Base-by-base conservation (phyloP, 2,329 filamentous ascomycete genomes). In the Fusarium keratoplasticum region DNA sequence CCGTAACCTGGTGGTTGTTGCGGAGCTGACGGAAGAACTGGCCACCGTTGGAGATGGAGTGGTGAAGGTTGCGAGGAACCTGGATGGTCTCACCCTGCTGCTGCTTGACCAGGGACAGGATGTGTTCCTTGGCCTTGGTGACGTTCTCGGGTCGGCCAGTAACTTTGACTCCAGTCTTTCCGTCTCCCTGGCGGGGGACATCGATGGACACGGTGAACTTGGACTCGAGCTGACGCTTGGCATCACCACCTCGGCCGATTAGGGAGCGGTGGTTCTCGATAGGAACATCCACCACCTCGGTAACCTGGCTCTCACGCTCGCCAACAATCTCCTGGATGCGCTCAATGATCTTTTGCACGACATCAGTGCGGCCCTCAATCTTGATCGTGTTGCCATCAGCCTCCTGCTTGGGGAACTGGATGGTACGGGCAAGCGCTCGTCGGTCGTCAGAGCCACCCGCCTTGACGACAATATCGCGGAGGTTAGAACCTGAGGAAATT, bases 331-430 rank as follows among this genome's bases (percentile, higher is more conserved):
- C 89, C 80, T 96, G 86, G 77, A 99, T 97, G 29, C 94, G 89
- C 62, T 92, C 89, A 78, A 96, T 88, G 77, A 99, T 97, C 84
- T 94, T 97, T 77, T 98, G 93, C 2, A 98, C 96, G 27, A 99
- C 87, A 42, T 91, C 91, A 71, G 90, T 91, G 57, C 93, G 92
- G 33, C 96, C 96, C 84, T 98, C 95, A 7, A 99, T 87, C 81
- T 93, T 95, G 83, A 99, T 98, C 29, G 89, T 89, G 80, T 93
- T 94, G 52, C 94, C 95, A 69, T 93, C 92, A 61, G 92, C 90
- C 67, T 97, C 95, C 74, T 94, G 92, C 82, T 95, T 95, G 66
- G 96, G 96, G 87, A 99, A 98, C 82, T 96, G 95, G 69, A 99
- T 95, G 78, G 96, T 95, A 72, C 96, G 94, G 61, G 95, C 94